Conservation (phyloP, 2,329 filamentous ascomycete genomes). For the Fusarium sp. region DNA sequence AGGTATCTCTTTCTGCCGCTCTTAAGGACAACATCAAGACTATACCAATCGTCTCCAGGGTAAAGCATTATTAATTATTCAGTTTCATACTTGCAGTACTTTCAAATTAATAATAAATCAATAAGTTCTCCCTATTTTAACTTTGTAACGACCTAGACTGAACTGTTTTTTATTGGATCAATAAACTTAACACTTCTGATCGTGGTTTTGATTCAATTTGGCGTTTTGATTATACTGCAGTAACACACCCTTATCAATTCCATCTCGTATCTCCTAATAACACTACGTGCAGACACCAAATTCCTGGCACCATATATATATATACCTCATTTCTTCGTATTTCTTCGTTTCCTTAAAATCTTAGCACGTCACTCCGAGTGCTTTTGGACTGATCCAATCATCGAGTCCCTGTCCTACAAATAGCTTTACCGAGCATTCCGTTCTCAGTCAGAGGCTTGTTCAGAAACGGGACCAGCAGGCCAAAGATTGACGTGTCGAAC, state of each 20-base stretch:
- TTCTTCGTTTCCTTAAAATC: background rate
- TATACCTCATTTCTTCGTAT: background rate
- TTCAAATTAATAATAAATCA: background rate
- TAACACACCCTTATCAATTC: background rate
- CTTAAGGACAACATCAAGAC: background rate
- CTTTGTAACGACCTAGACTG: background rate
- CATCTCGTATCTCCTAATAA: background rate
- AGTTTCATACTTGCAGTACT: background rate
- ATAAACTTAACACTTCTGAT: background rate
- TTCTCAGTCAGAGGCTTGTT: background rate
- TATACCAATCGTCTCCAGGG: background rate
- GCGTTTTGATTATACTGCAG: background rate
- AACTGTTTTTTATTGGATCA: background rate
- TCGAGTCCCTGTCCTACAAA: background rate
- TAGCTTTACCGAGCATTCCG: slow-evolving; percentile 21
- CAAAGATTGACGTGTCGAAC: slow-evolving; percentile 13
- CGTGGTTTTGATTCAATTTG: background rate
- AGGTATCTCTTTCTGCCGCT: background rate
- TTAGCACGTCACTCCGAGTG: background rate
- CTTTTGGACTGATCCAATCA: background rate
- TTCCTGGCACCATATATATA: background rate
- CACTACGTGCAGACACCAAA: background rate
- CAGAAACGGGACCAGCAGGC: background rate
- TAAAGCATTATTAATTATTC: background rate
- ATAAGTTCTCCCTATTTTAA: background rate